Evolutionary conservation across 1,284 basidiomycete species (phyloP), one percentile per base, ranked within the genome.

Genomic region (Cutaneotrichosporon sp.): DNA sequence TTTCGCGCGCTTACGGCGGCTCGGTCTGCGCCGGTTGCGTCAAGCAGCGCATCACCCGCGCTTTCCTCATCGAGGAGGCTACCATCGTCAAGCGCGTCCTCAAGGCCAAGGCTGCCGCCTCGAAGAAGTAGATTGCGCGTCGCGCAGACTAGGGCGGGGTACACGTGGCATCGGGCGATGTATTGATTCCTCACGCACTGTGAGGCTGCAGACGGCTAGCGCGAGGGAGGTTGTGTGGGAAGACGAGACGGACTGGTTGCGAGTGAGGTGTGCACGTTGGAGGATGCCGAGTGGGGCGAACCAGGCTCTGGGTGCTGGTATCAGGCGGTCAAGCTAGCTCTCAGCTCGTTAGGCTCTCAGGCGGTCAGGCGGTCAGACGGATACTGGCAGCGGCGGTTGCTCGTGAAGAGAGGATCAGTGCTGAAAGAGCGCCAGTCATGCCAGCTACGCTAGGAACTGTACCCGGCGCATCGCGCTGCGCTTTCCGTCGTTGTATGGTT

Each of bases 11-110:
- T 70, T 97, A 97, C 81, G 94, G 95, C 82, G 94, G 94, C 73
- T 97, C 93, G 78, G 86, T 91, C 81, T 97, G 95, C 82, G 91
- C 91, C 70, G 87, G 87, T 76, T 97, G 94, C 80, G 92, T 95
- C 62, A 91, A 90, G 83, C 89, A 90, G 71, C 89, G 96, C 74
- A 95, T 99, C 77, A 90, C 99, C 77, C 92, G 97, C 67, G 95
- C 97, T 70, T 99, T 99, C 89, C 84, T 99, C 69, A 92, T 99
- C 64, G 97, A 99, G 86, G 95, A 99, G 86, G 96, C 96, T 58
- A 99, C 98, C 87, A 98, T 99, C 75, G 96, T 99, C 81, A 99
- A 99, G 90, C 91, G 88, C 84, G 95, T 99, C 72, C 92, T 98
- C 86, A 97, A 97, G 87, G 90, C 89, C 76, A 86, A 81, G 76